Conservation (phyloP, 1,284 basidiomycete species). For the Sporisorium iseilematis-ciliati region DNA sequence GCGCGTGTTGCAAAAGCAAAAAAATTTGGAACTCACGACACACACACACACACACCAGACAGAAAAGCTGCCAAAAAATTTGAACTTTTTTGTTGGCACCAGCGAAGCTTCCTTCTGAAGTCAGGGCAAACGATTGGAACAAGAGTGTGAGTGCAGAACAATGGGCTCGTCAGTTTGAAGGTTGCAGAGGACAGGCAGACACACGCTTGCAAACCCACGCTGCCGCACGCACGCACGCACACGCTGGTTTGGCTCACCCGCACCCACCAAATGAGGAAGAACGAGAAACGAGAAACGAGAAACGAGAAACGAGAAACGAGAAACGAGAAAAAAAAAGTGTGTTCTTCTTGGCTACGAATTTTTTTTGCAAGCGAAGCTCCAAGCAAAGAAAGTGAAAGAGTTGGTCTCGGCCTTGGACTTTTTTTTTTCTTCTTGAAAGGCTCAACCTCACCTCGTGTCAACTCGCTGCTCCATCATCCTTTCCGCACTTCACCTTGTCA, state of each 20-base stretch:
- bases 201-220: neutral
- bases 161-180: no score
- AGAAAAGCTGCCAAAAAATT: constrained; percentile 1
- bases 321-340: constrained; percentile 23
- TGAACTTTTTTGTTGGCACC: neutral
- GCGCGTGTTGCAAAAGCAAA: neutral
- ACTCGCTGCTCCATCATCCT: constrained; percentile 3
- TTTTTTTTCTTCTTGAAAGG: constrained; percentile 14
- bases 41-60: no score
- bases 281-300: no score
- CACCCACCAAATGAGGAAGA: neutral
- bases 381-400: constrained; percentile 33
- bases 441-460: constrained; percentile 9
- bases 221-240: neutral
- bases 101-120: no score
- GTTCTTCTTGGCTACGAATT: constrained; percentile 19
- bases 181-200: neutral
- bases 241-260: constrained; percentile 5
- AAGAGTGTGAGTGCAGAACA: no score
- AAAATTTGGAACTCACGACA: neutral
- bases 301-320: no score
- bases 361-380: neutral
- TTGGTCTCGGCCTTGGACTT: constrained; percentile 12
- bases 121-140: no score
- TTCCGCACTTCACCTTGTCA: constrained; percentile 21